These are phyloP conservation scores for Salix suchowensis DNA, from an alignment of 345 rosid species.

Conservation along the genomic window DNA sequence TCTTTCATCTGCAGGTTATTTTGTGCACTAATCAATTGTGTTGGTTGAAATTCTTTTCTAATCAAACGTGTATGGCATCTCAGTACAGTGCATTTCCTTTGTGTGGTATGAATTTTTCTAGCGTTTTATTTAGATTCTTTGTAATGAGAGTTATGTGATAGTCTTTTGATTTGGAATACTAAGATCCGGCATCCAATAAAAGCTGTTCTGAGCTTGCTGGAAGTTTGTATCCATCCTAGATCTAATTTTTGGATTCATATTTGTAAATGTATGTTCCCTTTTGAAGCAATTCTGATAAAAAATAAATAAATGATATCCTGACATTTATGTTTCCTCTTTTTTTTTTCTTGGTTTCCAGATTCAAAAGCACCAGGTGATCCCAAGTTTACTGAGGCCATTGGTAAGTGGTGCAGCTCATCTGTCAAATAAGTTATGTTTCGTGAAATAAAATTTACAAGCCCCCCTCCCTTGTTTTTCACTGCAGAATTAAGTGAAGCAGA, in stretches of 20 bases:
- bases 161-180: background rate
- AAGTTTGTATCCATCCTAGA: background rate
- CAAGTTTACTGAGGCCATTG: conserved; percentile 68
- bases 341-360: conserved; percentile 40
- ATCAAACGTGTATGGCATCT: background rate
- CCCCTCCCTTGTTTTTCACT: conserved; percentile 1
- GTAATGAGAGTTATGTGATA: background rate
- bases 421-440: background rate
- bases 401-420: conserved; percentile 36
- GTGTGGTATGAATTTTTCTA: background rate
- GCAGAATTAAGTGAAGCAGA: conserved; percentile 72
- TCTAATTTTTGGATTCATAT: background rate
- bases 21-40: background rate
- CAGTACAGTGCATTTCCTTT: background rate
- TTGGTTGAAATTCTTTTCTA: background rate
- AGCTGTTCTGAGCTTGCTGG: background rate
- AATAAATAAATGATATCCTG: background rate
- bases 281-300: background rate
- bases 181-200: background rate
- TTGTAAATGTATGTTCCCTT: background rate
- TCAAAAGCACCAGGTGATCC: conserved; percentile 54
- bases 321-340: background rate
- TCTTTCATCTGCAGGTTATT: background rate
- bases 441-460: background rate
- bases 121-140: background rate